These are phyloP conservation scores for Hysterium pulicare DNA, from an alignment of 2,329 filamentous ascomycete species.

Conservation along the genomic window DNA sequence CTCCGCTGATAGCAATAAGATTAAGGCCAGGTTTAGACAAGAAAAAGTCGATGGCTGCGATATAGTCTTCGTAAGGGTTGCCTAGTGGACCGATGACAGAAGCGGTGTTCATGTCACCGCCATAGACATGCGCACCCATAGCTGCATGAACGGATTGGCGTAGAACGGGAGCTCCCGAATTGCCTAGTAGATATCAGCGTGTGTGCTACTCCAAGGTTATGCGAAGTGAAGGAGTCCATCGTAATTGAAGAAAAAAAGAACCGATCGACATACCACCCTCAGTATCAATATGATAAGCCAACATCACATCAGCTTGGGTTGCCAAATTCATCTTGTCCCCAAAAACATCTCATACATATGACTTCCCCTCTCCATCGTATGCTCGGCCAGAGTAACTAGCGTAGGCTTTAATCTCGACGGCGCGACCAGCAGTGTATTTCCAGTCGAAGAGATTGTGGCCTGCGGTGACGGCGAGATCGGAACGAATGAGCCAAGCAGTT, in stretches of 20 bases:
- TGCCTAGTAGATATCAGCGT: slow-evolving; percentile 4
- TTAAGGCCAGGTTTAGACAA: too few species aligned
- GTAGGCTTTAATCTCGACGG: slow-evolving; percentile 2
- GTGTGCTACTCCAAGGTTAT: too few species aligned
- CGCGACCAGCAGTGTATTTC: background rate
- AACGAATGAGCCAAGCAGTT: slow-evolving; percentile 5
- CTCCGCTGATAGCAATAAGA: too few species aligned
- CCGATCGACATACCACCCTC: too few species aligned
- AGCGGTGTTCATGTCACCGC: slow-evolving; percentile 6
- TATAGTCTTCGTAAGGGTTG: slow-evolving; percentile 5
- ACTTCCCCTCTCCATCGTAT: too few species aligned
- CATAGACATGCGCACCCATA: slow-evolving; percentile 9
- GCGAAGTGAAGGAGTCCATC: too few species aligned
- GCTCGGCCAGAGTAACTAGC: slow-evolving; percentile 13
- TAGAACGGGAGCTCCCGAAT: slow-evolving; percentile 7
- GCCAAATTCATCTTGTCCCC: too few species aligned
- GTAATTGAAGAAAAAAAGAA: too few species aligned
- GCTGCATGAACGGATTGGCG: background rate
- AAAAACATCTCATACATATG: too few species aligned
- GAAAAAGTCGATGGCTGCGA: slow-evolving; percentile 7
- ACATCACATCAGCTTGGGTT: too few species aligned
- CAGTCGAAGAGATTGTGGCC: slow-evolving; percentile 6
- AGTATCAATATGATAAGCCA: too few species aligned
- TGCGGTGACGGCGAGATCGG: slow-evolving; percentile 3
- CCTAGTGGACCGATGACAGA: slow-evolving; percentile 7